A percentile compares a stretch with the other conserved stretches of the same genome.
Evolutionary conservation across 2,329 filamentous ascomycete genomes (phyloP).

Genomic region (Colletotrichum higginsianum): DNA sequence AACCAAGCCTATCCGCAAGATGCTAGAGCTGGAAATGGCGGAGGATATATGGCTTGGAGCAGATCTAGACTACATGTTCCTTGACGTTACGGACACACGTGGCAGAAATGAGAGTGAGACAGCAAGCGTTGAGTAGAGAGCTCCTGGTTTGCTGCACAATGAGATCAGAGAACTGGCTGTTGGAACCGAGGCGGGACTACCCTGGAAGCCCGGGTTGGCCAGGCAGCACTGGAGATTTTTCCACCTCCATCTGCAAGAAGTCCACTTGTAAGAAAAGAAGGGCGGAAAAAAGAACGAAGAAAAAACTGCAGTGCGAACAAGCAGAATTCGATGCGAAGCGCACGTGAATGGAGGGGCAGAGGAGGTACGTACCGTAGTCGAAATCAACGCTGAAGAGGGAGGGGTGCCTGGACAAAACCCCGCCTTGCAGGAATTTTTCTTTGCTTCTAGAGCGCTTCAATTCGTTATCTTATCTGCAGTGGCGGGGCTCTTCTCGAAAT

Average conservation of each 20-base stretch:
- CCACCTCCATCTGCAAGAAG: not conserved
- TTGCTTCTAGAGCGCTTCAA: constrained; percentile 5
- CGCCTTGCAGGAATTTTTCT: constrained; percentile 40
- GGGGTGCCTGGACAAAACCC: constrained; percentile 38
- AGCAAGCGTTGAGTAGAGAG: not conserved
- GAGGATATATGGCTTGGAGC: not conserved
- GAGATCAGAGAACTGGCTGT: not conserved
- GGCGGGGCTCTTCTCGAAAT: constrained; percentile 43
- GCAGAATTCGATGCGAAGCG: not conserved
- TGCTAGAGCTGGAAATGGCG: not conserved
- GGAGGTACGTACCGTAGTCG: constrained; percentile 21
- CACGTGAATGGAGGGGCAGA: constrained; percentile 42
- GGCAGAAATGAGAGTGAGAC: not conserved
- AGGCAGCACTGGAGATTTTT: not conserved
- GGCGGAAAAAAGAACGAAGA: not conserved
- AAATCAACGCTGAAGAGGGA: constrained; percentile 16
- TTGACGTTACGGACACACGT: not conserved
- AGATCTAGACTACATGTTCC: too few species aligned
- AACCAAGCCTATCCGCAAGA: not conserved
- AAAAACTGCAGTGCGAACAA: constrained; percentile 2
- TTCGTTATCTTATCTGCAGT: constrained; percentile 42
- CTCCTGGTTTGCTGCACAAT: not conserved
- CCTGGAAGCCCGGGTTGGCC: not conserved
- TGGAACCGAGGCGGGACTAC: not conserved
- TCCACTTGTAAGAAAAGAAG: too few species aligned